These are phyloP conservation scores for Nakaseomyces bracarensis DNA, from an alignment of 1,139 yeast species.

Conservation along the genomic window DNA sequence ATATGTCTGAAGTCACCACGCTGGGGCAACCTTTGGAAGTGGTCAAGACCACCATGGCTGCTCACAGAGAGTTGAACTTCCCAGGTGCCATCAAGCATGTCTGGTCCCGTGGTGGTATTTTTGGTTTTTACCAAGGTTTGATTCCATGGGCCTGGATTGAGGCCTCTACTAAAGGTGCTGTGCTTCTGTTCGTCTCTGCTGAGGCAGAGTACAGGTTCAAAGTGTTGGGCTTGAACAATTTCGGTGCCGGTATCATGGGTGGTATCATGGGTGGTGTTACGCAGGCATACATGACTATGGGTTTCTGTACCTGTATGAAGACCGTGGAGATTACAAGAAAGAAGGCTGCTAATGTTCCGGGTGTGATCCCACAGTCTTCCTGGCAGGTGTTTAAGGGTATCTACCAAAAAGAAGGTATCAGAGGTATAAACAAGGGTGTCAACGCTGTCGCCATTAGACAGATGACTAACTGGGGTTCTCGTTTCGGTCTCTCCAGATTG, in stretches of 20 bases:
- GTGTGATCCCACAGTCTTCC: constrained; percentile 63
- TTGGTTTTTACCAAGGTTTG: constrained; percentile 92
- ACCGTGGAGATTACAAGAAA: constrained; percentile 92
- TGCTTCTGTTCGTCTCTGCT: constrained; percentile 83
- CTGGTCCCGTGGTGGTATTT: constrained; percentile 86
- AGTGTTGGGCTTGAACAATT: constrained; percentile 56
- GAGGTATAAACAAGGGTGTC: constrained; percentile 95
- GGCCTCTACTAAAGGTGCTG: constrained; percentile 98
- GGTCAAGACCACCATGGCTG: constrained; percentile 95
- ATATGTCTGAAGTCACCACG: constrained; percentile 86
- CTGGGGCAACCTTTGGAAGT: constrained; percentile 97
- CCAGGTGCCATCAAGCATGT: constrained; percentile 63
- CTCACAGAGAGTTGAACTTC: constrained; percentile 68
- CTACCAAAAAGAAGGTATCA: constrained; percentile 74
- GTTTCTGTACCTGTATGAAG: constrained; percentile 96
- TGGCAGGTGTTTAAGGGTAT: constrained; percentile 83
- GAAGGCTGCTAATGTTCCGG: constrained; percentile 63
- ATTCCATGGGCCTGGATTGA: constrained; percentile 99
- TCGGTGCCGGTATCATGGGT: constrained; percentile 85
- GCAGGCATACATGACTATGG: constrained; percentile 89
- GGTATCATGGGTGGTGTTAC: constrained; percentile 94
- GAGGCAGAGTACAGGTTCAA: constrained; percentile 80
- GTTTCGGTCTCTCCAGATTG: constrained; percentile 86
- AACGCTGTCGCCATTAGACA: constrained; percentile 99
- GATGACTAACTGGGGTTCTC: constrained; percentile 98